Evolutionary conservation across 768 basidiomycete genomes (phyloP).

Genomic region (Suillus weaverae): DNA sequence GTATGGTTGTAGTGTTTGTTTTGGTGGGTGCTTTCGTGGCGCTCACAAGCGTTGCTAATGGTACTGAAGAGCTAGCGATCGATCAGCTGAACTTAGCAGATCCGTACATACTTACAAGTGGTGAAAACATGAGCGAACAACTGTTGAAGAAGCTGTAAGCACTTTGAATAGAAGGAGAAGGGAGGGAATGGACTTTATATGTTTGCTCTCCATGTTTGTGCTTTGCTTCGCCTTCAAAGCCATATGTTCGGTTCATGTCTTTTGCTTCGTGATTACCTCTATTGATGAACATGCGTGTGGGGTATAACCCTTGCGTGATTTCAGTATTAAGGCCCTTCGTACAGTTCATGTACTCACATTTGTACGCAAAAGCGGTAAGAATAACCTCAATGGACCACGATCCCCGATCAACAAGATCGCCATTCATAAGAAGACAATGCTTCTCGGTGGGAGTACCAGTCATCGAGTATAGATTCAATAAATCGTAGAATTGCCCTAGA

Average conservation of each 20-base stretch:
- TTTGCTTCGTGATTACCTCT: slow-evolving; percentile 96
- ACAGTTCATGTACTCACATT: slow-evolving; percentile 57
- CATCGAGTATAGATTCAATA: slow-evolving; percentile 81
- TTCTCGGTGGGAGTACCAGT: slow-evolving; percentile 83
- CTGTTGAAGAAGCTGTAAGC: slow-evolving; percentile 36
- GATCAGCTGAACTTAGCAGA: slow-evolving; percentile 1
- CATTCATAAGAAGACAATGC: slow-evolving; percentile 90
- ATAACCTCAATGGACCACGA: slow-evolving; percentile 95
- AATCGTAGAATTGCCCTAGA: slow-evolving; percentile 91
- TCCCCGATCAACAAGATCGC: slow-evolving; percentile 97
- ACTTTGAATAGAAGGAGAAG: background rate
- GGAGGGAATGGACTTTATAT: slow-evolving; percentile 63
- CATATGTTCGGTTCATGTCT: slow-evolving; percentile 95
- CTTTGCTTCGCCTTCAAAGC: slow-evolving; percentile 94
- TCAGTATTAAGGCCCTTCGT: slow-evolving; percentile 11
- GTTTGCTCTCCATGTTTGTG: slow-evolving; percentile 96
- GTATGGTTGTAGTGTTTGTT: slow-evolving; percentile 51
- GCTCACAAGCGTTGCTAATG: slow-evolving; percentile 82
- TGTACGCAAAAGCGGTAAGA: slow-evolving; percentile 90
- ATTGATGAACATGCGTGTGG: slow-evolving; percentile 87
- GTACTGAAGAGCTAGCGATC: slow-evolving; percentile 53
- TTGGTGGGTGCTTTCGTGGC: slow-evolving; percentile 60
- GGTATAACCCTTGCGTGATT: slow-evolving; percentile 77
- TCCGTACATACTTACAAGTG: slow-evolving; percentile 52
- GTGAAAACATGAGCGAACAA: slow-evolving; percentile 95